Percentiles rank a stretch among this genome's conserved stretches.
Evolutionary conservation across 176 grass and related monocot species (phyloP).

Genomic region (Aegilops sharonensis): DNA sequence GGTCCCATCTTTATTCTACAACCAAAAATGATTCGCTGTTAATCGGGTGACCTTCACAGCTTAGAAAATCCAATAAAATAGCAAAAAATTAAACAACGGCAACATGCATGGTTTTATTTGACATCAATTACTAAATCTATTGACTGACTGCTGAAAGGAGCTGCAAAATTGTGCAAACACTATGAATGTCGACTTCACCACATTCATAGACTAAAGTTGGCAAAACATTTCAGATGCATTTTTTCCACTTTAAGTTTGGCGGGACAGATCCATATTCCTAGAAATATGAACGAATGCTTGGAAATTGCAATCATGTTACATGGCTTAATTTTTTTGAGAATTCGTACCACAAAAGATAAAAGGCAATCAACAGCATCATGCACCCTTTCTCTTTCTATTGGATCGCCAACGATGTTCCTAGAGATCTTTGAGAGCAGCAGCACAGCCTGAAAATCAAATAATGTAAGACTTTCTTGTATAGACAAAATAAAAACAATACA

Average conservation of each 20-base stretch:
- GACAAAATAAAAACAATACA: neutral
- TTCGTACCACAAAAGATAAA: conserved; percentile 46
- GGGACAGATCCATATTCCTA: neutral
- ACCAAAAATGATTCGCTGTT: neutral
- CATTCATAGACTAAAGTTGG: neutral
- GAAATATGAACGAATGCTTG: neutral
- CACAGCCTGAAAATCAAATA: conserved; percentile 30
- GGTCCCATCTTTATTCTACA: conserved; percentile 54
- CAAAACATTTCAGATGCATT: neutral
- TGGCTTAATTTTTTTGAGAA: neutral
- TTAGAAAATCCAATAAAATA: neutral
- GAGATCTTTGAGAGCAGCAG: conserved; percentile 47
- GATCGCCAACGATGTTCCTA: conserved; percentile 25
- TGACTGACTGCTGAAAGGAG: neutral
- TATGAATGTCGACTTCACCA: no score
- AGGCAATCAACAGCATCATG: conserved; percentile 52
- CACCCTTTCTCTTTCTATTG: conserved; percentile 33
- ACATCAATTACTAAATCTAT: neutral
- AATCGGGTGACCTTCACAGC: neutral
- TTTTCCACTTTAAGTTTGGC: neutral
- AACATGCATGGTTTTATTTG: neutral
- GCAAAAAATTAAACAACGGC: neutral
- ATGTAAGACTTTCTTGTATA: neutral
- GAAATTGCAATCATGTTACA: neutral
- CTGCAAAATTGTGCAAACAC: neutral